Conservation (phyloP, 2,329 filamentous ascomycete species). For the Thielaviopsis populi region DNA sequence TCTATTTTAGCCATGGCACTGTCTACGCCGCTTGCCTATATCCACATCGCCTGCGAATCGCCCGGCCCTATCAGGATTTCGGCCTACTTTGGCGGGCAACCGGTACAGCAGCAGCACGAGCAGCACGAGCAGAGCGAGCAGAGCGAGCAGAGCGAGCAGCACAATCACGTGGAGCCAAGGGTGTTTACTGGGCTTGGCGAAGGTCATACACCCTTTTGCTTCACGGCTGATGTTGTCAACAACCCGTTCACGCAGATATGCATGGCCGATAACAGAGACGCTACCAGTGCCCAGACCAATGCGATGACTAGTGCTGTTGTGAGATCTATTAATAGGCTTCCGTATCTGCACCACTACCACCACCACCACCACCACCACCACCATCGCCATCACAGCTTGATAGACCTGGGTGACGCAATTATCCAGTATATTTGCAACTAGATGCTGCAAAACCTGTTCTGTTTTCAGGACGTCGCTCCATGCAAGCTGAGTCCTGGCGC, state of each 20-base stretch:
- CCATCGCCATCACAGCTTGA: background rate
- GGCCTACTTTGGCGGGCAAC: background rate
- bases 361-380: no score
- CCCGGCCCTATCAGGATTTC: background rate
- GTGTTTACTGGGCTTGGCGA: background rate
- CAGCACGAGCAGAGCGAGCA: no score
- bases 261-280: background rate
- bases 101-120: background rate
- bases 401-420: background rate
- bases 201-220: slow-evolving; percentile 3
- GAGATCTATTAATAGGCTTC: background rate
- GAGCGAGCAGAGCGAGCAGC: no score
- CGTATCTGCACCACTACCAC: background rate
- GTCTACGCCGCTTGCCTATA: background rate
- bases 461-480: background rate
- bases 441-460: slow-evolving; percentile 1
- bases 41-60: background rate
- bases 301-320: background rate
- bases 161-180: background rate
- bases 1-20: background rate
- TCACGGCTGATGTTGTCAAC: slow-evolving; percentile 1
- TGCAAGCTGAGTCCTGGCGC: background rate
- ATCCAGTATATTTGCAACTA: slow-evolving; percentile 2
- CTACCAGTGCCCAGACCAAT: background rate
- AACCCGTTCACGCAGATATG: slow-evolving; percentile 3